A percentile compares a stretch with the other conserved stretches of the same genome.
Conservation (phyloP, 2,329 filamentous ascomycete species). For the Colletotrichum nymphaeae region DNA sequence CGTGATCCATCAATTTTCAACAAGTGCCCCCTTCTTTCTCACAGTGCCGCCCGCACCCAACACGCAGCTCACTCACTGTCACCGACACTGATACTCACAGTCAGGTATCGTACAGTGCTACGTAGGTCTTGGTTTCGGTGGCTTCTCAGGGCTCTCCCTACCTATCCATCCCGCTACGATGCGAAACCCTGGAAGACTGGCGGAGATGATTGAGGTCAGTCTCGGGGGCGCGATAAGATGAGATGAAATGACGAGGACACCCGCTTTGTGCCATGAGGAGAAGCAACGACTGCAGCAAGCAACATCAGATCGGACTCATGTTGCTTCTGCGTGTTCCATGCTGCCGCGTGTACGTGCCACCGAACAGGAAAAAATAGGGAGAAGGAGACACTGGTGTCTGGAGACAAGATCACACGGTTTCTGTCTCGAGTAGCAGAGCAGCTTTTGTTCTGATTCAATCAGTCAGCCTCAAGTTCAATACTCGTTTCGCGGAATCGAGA, state of each 20-base stretch:
- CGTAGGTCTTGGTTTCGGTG: no score
- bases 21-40: neutral
- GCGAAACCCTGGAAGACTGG: neutral
- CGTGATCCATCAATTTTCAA: neutral
- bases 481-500: neutral
- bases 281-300: neutral
- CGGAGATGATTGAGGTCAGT: conserved; percentile 6
- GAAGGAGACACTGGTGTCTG: neutral
- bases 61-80: neutral
- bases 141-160: no score
- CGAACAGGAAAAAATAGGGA: neutral
- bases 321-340: conserved; percentile 23
- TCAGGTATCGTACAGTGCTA: no score
- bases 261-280: neutral
- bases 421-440: neutral
- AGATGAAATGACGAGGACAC: conserved; percentile 16
- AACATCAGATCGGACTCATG: neutral
- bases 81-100: no score
- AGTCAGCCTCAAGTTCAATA: neutral
- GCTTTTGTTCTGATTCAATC: no score
- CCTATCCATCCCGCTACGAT: neutral
- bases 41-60: neutral
- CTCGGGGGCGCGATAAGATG: conserved; percentile 6
- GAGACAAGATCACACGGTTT: neutral
- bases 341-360: conserved; percentile 2